Base-by-base conservation (phyloP, 176 grass and related monocot genomes). In the Triticum turgidum region DNA sequence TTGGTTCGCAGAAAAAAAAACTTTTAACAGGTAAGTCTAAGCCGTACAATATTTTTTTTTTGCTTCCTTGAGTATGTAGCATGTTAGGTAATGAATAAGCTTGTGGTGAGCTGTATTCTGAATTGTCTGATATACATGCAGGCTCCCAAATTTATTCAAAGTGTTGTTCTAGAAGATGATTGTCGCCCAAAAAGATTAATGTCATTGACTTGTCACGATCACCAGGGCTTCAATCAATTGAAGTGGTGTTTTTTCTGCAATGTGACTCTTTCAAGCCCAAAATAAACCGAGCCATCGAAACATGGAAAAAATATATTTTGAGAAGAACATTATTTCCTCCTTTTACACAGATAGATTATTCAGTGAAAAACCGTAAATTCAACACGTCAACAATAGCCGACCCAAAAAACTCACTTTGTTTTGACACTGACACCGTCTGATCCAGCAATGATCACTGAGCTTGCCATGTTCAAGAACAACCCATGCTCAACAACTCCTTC, bases 401-500 rank as follows among this genome's bases (percentile, higher is more conserved):
- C n/a, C 2, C 11, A 74, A 24, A 83, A 65, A 85, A 85, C 75
- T 93, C 85, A 98, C 89, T 96, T 98, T 34, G 76, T 84, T 86
- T 94, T 92, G 73, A 98, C 88, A 81, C 88, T 90, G 35, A 98
- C 92, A 44, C 97, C 97, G 1, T 92, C 90, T 32, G 91, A 79
- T 85, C 97, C 97, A 25, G 97, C 97, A 88, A 98, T 96, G 82
- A 98, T 96, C 11, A 96, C 90, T 21, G 97, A 89, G 76, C 54
- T 96, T 2, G 97, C 81, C 97, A 98, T 98, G 87, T 96, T 87
- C 93, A 98, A 85, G 87, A 98, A 98, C 69, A 98, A 63, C 5
- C 97, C 97, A 84, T 98, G 97, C 33, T 96, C 97, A 34, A 98
- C 97, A 84, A 98, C 94, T 62, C 97, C 97, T 90, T 96, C 94